These are phyloP conservation scores for Ramichloridium luteum DNA, from an alignment of 2,329 filamentous ascomycete species.

Conservation along the genomic window DNA sequence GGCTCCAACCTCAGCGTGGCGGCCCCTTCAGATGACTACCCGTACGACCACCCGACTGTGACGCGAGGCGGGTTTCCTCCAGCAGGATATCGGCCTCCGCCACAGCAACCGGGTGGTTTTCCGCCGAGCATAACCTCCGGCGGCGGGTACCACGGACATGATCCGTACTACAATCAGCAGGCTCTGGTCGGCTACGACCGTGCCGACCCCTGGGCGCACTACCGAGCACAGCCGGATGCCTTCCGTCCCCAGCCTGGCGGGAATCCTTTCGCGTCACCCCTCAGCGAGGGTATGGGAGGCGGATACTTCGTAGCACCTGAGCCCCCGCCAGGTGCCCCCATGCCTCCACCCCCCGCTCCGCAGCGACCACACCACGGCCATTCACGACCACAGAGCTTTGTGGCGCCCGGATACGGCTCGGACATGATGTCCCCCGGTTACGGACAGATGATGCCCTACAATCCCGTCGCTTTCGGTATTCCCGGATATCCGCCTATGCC, in stretches of 20 bases:
- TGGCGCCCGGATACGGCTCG: conserved; percentile 15
- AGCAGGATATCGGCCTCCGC: conserved; percentile 18
- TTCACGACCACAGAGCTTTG: conserved; percentile 20
- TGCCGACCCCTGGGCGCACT: too few relatives aligned
- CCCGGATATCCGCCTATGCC: conserved; percentile 10
- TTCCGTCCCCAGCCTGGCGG: conserved; percentile 10
- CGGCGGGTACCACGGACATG: conserved; percentile 9
- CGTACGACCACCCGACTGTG: conserved; percentile 26
- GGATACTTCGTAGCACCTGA: conserved; percentile 27
- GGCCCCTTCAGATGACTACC: conserved; percentile 34
- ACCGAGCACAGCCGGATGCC: not conserved
- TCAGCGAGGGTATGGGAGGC: conserved; percentile 12
- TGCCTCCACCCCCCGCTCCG: conserved; percentile 8
- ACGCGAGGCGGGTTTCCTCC: conserved; percentile 24
- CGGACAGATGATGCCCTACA: conserved; percentile 12
- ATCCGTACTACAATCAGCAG: conserved; percentile 17
- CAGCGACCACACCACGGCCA: conserved; percentile 17
- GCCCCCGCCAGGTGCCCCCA: conserved; percentile 8
- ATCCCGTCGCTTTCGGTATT: conserved; percentile 10
- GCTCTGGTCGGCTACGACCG: conserved; percentile 28
- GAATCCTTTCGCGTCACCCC: conserved; percentile 29
- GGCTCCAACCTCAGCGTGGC: conserved; percentile 24
- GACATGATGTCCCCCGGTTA: conserved; percentile 19
- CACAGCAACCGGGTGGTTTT: conserved; percentile 23
- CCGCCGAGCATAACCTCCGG: conserved; percentile 19